These are phyloP conservation scores for Podospora pseudopauciseta DNA, from an alignment of 495 filamentous ascomycete genomes.

Conservation along the genomic window DNA sequence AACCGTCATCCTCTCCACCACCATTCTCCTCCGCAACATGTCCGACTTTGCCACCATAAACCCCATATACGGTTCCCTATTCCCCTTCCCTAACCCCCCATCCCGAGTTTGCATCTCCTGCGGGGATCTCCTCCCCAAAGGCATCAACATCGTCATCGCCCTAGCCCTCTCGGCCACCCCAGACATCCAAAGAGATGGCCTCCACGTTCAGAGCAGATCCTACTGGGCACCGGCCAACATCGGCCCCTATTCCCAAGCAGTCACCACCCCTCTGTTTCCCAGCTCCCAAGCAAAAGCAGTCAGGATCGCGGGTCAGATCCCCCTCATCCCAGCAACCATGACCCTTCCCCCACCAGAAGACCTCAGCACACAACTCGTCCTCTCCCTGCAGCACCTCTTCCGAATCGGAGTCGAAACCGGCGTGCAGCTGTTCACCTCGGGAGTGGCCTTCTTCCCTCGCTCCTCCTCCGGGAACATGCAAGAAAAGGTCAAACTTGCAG, in stretches of 20 bases:
- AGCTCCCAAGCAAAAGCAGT: slow-evolving; percentile 21
- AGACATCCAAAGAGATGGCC: slow-evolving; percentile 45
- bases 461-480: slow-evolving; percentile 10
- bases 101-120: slow-evolving; percentile 79
- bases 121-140: slow-evolving; percentile 54
- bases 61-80: slow-evolving; percentile 63
- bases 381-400: slow-evolving; percentile 87
- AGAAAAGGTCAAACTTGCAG: slow-evolving; percentile 20
- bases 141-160: slow-evolving; percentile 53
- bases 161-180: slow-evolving; percentile 33
- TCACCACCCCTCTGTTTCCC: slow-evolving; percentile 51
- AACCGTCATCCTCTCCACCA: slow-evolving; percentile 65
- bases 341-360: slow-evolving; percentile 34
- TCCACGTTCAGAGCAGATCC: slow-evolving; percentile 89
- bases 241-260: slow-evolving; percentile 92
- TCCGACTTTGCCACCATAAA: slow-evolving; percentile 72
- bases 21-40: slow-evolving; percentile 77
- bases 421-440: slow-evolving; percentile 69
- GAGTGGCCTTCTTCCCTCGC: slow-evolving; percentile 63
- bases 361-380: slow-evolving; percentile 31
- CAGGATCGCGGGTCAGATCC: slow-evolving; percentile 83
- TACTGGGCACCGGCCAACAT: slow-evolving; percentile 99
- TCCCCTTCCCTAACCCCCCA: slow-evolving; percentile 72
- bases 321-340: slow-evolving; percentile 81
- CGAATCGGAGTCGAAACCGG: slow-evolving; percentile 70